These are phyloP conservation scores for Xylaria venustula DNA, from an alignment of 495 filamentous ascomycete genomes.

Conservation along the genomic window DNA sequence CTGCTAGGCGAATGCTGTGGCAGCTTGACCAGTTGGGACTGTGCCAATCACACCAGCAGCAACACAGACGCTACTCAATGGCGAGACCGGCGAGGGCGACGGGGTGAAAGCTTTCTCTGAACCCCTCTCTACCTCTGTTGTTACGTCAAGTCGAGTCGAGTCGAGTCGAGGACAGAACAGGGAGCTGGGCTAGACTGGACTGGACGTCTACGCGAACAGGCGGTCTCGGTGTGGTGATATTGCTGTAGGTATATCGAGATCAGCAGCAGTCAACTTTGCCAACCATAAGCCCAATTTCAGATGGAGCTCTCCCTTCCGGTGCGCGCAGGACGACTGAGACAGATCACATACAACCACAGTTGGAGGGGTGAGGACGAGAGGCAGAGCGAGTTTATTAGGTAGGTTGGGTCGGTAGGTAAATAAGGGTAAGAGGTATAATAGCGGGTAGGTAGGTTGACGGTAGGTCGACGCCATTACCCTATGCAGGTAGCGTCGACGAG, in stretches of 20 bases:
- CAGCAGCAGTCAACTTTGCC: neutral
- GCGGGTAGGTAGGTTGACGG: neutral
- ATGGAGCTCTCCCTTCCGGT: neutral
- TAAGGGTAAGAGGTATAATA: neutral
- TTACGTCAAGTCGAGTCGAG: too few relatives aligned
- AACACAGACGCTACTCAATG: neutral
- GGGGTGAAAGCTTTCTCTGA: too few relatives aligned
- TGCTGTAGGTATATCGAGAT: neutral
- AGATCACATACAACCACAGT: neutral
- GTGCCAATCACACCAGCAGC: neutral
- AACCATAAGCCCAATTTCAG: neutral
- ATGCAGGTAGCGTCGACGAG: neutral
- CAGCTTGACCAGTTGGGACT: neutral
- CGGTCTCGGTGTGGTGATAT: neutral
- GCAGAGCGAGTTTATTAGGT: conserved; percentile 2
- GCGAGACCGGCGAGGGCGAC: neutral
- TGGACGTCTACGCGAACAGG: neutral
- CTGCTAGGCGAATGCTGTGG: neutral
- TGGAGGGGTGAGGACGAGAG: conserved; percentile 7
- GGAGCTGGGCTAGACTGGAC: too few relatives aligned
- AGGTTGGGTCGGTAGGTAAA: conserved; percentile 2
- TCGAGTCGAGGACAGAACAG: too few relatives aligned
- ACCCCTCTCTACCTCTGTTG: too few relatives aligned
- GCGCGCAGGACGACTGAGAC: neutral
- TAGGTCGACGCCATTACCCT: too few relatives aligned